Evolutionary conservation across 176 grass and related monocot species (phyloP).

Genomic region (Tuctoria greenei): DNA sequence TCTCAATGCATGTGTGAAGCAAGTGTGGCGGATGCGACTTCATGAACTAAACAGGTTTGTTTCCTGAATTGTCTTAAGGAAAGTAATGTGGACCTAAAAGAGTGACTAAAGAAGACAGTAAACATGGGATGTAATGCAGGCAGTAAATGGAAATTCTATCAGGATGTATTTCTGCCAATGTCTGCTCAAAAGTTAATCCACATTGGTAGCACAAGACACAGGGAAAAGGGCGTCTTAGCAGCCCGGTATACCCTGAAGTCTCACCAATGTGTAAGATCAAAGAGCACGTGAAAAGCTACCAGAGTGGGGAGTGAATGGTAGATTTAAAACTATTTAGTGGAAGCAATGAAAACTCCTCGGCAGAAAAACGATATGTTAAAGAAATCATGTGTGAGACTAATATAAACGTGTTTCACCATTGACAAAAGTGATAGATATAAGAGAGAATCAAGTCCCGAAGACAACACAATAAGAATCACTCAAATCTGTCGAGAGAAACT

Average conservation of each 20-base stretch:
- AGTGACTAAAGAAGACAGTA: conserved; percentile 10
- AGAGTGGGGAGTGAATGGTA: no score
- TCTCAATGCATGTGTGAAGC: conserved; percentile 58
- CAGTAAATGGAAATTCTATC: neutral
- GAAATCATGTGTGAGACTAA: no score
- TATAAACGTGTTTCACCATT: no score
- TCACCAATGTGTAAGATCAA: no score
- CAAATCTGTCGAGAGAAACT: no score
- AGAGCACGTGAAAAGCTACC: no score
- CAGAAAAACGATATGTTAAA: no score
- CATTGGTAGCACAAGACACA: conserved; percentile 5
- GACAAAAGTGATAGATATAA: no score
- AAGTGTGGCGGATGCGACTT: conserved; percentile 61
- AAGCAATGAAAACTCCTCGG: no score
- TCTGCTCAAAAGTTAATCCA: conserved; percentile 12
- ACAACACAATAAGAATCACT: no score
- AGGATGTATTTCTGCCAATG: neutral
- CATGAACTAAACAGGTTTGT: conserved; percentile 47
- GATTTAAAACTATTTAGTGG: no score
- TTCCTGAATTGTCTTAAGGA: conserved; percentile 51
- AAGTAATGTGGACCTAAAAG: conserved; percentile 33
- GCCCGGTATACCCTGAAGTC: neutral
- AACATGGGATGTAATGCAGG: neutral
- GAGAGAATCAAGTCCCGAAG: no score
- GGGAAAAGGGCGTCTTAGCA: neutral